A percentile compares a stretch with the other conserved stretches of the same genome.
phyloP scores from a whole-genome alignment of 2,329 filamentous ascomycete species.

The Xylariaceae sp. region DNA sequence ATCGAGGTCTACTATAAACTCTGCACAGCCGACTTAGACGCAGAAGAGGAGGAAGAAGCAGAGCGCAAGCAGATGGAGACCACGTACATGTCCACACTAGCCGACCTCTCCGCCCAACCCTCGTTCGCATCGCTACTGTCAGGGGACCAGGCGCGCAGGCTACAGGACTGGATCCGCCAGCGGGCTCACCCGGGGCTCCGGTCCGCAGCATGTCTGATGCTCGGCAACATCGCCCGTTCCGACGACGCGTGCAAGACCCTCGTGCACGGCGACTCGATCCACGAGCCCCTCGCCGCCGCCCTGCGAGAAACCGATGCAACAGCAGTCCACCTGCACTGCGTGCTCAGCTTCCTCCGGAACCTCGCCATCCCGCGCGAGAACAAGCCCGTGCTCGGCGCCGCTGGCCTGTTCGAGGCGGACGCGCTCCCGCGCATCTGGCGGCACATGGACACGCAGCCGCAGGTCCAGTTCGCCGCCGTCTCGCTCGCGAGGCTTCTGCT shows the following conservation, averaged over 20 bases:
- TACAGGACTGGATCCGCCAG: conserved; percentile 44
- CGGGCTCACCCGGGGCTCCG: conserved; percentile 42
- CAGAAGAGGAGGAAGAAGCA: conserved; percentile 42
- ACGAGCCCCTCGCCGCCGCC: conserved; percentile 40
- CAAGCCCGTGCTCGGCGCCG: conserved; percentile 44
- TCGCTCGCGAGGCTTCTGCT: conserved; percentile 54
- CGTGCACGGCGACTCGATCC: conserved; percentile 40
- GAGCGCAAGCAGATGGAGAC: conserved; percentile 45
- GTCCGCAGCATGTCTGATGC: conserved; percentile 53
- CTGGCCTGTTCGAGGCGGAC: conserved; percentile 38
- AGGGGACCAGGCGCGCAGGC: conserved; percentile 35
- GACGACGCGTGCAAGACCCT: conserved; percentile 49
- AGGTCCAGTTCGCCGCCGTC: conserved; percentile 56
- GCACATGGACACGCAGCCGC: conserved; percentile 45
- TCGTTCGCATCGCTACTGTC: conserved; percentile 39
- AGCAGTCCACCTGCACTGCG: conserved; percentile 50
- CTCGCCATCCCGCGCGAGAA: conserved; percentile 54
- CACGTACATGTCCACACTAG: conserved; percentile 46
- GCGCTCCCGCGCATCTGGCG: conserved; percentile 52
- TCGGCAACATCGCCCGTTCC: conserved; percentile 58
- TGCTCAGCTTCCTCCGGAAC: conserved; percentile 59
- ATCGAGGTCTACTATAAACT: conserved; percentile 44
- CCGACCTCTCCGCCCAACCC: conserved; percentile 46
- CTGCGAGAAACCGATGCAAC: conserved; percentile 38
- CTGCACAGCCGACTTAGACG: conserved; percentile 40